A percentile compares a stretch with the other conserved stretches of the same genome.
phyloP scores from a whole-genome alignment of 108 stramenopile genomes.

The Nitzschia sp. region DNA sequence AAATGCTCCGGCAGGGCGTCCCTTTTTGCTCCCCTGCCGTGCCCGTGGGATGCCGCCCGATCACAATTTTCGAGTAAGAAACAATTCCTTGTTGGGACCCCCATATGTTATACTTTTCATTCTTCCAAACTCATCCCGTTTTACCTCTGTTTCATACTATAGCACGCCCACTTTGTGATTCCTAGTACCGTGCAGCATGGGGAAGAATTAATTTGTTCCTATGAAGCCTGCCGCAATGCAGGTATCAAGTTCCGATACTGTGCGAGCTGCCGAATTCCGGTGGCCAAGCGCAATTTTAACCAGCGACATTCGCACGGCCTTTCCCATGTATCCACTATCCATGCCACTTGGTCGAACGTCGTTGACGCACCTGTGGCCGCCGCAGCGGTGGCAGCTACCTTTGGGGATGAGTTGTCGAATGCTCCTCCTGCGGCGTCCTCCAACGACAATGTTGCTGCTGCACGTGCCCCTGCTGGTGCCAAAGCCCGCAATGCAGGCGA shows the following conservation, averaged over 20 bases:
- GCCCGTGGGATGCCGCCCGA: constrained; percentile 78
- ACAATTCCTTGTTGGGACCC: background rate
- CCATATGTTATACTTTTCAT: background rate
- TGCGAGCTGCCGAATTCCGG: constrained; percentile 63
- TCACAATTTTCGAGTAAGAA: constrained; percentile 59
- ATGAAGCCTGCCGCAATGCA: constrained; percentile 50
- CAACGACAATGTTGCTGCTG: background rate
- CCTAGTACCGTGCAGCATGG: constrained; percentile 56
- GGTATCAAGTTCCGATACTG: constrained; percentile 74
- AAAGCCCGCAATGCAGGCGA: background rate
- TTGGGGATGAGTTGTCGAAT: background rate
- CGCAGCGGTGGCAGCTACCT: background rate
- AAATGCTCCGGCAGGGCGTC: background rate
- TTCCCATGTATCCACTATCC: background rate
- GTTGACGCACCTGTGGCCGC: background rate
- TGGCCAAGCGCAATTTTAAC: constrained; percentile 77
- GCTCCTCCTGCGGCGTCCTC: background rate
- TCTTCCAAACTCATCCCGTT: background rate
- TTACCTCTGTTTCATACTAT: background rate
- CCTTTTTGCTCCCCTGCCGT: constrained; percentile 55
- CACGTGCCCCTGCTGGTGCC: background rate
- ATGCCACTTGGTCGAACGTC: background rate
- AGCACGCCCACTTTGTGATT: constrained; percentile 64
- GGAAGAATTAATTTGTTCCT: constrained; percentile 62
- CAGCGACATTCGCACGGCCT: constrained; percentile 47